Evolutionary conservation across 2,329 filamentous ascomycete genomes (phyloP), one percentile per base, ranked within the genome.

Genomic region (Arthrinium puccinioides): DNA sequence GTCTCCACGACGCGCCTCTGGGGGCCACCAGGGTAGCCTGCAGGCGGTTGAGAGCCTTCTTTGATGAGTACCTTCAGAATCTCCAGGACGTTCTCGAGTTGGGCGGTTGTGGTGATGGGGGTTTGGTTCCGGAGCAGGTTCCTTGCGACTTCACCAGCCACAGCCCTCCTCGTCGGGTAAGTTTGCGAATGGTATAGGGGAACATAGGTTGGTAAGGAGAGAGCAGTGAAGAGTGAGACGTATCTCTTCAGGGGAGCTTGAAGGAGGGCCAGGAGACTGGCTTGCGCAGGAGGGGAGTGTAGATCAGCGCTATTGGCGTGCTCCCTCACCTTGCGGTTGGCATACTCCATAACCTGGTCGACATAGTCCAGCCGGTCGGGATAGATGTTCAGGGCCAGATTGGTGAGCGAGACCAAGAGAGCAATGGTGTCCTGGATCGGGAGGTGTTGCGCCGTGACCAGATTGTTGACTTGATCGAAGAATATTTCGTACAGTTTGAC

Each of bases 401-500:
- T 97, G 26, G 84, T 82, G 27, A 98, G 71, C 5, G 92, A 98
- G n/a, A 94, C 90, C 30, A 97, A 71, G 28, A 98, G 68, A 9
- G 89, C 92, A 50, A 95, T 92, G 14, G 86, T 94, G 57, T 98
- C 94, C 59, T 94, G 88, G 46, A 98, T 90, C 1, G 89, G 84
- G 36, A 98, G 72, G 48, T 87, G 82, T 54, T 96, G 87, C 36
- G 85, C 86, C 61, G 88, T 90, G 44, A 97, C 89, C 36, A 98
- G 70, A 53, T 90, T 89, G 55, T 94, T 84, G 44, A 97, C 92
- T 61, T 97, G 92, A 36, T 88, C 83, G 55, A 97, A 94, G 70
- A 97, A 98, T 42, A 97, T 87, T 62, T 97, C 89, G 60, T 97
- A 97, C 18, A 98, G 76, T 62, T 87, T 90, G 40, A 95, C 80